These are phyloP conservation scores for Colletotrichum sp. DNA, from an alignment of 2,329 filamentous ascomycete species.

Conservation along the genomic window DNA sequence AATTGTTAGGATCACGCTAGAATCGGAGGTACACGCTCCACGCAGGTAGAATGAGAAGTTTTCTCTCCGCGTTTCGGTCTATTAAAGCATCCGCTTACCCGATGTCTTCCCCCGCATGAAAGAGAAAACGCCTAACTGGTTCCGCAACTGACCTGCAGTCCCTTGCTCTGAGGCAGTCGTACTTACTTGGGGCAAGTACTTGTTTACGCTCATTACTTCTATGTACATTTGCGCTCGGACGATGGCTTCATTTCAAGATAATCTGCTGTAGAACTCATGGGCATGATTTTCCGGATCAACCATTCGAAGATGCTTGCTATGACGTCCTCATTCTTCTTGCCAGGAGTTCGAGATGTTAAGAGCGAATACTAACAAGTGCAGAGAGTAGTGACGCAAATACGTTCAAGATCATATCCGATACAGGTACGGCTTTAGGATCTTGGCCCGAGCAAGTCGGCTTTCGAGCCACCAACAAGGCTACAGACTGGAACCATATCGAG, in stretches of 20 bases:
- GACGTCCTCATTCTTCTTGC: background rate
- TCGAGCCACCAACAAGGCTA: background rate
- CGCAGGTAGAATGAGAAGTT: background rate
- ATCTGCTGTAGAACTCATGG: rapidly evolving
- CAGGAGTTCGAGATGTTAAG: background rate
- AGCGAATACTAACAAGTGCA: background rate
- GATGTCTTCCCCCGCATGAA: background rate
- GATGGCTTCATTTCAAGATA: background rate
- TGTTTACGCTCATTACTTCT: background rate
- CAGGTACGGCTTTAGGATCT: background rate
- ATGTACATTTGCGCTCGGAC: background rate
- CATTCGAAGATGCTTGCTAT: background rate
- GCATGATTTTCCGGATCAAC: background rate
- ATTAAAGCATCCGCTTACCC: background rate
- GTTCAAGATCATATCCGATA: background rate
- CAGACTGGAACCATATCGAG: background rate
- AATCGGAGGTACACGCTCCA: background rate
- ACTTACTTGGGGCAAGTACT: background rate
- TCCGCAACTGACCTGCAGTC: background rate
- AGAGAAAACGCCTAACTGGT: background rate
- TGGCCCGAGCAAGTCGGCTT: background rate
- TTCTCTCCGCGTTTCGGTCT: background rate
- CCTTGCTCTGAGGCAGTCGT: background rate
- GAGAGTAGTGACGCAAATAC: background rate
- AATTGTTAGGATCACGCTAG: background rate